Percentiles rank a stretch among this genome's conserved stretches.
Conservation (phyloP, 352 stramenopile genomes). For the Phytophthora syringae region DNA sequence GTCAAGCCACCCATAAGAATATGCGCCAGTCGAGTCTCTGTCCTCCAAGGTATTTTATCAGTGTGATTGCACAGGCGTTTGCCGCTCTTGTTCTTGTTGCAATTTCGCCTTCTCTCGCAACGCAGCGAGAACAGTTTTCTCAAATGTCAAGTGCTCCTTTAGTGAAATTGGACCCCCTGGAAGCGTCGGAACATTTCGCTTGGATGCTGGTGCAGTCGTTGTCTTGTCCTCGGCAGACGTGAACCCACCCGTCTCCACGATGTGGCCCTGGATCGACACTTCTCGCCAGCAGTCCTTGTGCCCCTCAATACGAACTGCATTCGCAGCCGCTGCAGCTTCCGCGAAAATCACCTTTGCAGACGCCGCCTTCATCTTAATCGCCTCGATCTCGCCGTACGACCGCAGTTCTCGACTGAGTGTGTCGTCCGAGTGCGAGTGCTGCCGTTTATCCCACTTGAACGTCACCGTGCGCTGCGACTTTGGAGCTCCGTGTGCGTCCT, state of each 20-base stretch:
- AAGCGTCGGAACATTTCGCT: constrained; percentile 34
- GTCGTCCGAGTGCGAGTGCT: constrained; percentile 78
- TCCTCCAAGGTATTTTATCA: too few species aligned
- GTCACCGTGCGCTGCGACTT: constrained; percentile 81
- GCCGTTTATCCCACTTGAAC: constrained; percentile 77
- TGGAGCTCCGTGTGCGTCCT: constrained; percentile 25
- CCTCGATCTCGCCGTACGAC: constrained; percentile 68
- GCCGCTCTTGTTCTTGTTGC: constrained; percentile 34
- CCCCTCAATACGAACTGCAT: constrained; percentile 69
- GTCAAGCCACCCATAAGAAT: constrained; percentile 22
- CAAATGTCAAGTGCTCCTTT: constrained; percentile 60
- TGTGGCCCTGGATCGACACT: constrained; percentile 77
- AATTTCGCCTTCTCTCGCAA: constrained; percentile 47
- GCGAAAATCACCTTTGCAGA: constrained; percentile 74
- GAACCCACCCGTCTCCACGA: constrained; percentile 62
- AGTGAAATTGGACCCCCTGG: constrained; percentile 57
- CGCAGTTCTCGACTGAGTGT: constrained; percentile 67
- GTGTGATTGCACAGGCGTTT: constrained; percentile 17
- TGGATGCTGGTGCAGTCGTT: constrained; percentile 9
- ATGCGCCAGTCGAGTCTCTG: constrained; percentile 11
- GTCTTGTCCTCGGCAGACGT: constrained; percentile 32
- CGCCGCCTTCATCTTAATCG: constrained; percentile 72
- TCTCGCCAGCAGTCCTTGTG: constrained; percentile 75
- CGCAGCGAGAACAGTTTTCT: constrained; percentile 58
- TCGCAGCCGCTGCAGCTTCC: constrained; percentile 51